These are phyloP conservation scores for Gautieria morchelliformis DNA, from an alignment of 768 basidiomycete genomes.

Conservation along the genomic window DNA sequence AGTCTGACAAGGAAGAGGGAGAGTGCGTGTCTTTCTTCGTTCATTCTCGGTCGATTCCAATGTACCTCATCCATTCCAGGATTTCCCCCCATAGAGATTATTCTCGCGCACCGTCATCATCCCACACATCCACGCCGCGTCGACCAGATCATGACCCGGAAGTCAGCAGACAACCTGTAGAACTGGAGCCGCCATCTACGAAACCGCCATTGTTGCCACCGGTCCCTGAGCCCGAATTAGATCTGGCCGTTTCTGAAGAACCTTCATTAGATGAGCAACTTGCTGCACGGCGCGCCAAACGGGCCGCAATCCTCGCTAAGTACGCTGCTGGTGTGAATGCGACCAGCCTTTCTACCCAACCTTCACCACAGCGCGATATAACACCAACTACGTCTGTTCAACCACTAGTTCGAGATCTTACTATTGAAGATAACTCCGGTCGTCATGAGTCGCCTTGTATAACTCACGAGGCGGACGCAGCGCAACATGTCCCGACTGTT, in stretches of 20 bases:
- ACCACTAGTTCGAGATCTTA: constrained; percentile 2
- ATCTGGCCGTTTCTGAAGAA: constrained; percentile 42
- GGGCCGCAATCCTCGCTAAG: constrained; percentile 75
- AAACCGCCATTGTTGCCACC: constrained; percentile 10
- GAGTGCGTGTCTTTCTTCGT: constrained; percentile 60
- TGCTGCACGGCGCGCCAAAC: constrained; percentile 56
- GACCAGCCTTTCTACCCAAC: constrained; percentile 19
- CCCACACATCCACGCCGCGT: constrained; percentile 2
- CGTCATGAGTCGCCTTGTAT: background rate
- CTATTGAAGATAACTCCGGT: constrained; percentile 11
- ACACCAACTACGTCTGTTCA: background rate
- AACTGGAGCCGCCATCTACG: constrained; percentile 12
- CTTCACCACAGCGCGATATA: background rate
- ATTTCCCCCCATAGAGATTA: constrained; percentile 33
- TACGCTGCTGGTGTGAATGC: constrained; percentile 36
- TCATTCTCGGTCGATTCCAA: constrained; percentile 6
- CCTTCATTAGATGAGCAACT: constrained; percentile 51
- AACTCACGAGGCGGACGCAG: background rate
- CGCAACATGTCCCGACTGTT: background rate
- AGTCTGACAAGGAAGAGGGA: constrained; percentile 79
- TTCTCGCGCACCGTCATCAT: constrained; percentile 16
- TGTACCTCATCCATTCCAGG: constrained; percentile 27
- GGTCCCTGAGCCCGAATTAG: constrained; percentile 41
- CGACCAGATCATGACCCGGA: constrained; percentile 10
- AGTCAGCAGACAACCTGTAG: constrained; percentile 14